Evolutionary conservation across 129 eudicot genomes (phyloP), one percentile per base, ranked within the genome.

Genomic region (Pseudognaphalium luteoalbum): DNA sequence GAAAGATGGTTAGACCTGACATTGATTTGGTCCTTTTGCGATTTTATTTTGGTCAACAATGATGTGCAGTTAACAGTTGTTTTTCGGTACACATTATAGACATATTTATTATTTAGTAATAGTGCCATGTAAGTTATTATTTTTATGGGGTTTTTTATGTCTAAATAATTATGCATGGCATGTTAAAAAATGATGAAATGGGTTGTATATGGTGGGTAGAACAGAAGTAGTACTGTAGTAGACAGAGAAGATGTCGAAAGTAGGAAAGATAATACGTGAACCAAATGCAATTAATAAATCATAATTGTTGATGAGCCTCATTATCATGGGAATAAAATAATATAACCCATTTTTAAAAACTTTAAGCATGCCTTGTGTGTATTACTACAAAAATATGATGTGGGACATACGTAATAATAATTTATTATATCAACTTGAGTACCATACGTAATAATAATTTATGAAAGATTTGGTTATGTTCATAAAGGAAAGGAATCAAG

Each of bases 241-340:
- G 28, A 25, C 22, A 20, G 72, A 41, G 39, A 39, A 68, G 33
- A 68, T 21, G 56, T 22, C 17, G 10, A 63, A 68, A 68, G 34
- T 68, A 19, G 72, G 56, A n/a, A 66, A 17, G 71, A 66, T n/a
- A 66, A 66, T 51, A 51, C n/a, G n/a, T 35, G 71, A 66, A 12
- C 28, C 19, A 66, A 17, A 67, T 67, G 71, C 52, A 30, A 7
- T 37, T 25, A 25, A 25, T 25, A 25, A 25, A 0, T 35, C 37
- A 67, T 67, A 17, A 67, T 67, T n/a, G 19, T 39, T 37, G 19
- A 21, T 68, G 58, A 41, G 57, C 34, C 51, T 66, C 28, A 66
- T 66, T 34, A 68, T 68, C 28, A 25, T 25, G 34, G n/a, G 35
- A 12, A 68, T 67, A 9, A 7, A 34, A 66, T 66, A 66, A 66